Evolutionary conservation across 2,329 filamentous ascomycete genomes (phyloP), one percentile per base, ranked within the genome.

Genomic region (Colletotrichum somersetense): DNA sequence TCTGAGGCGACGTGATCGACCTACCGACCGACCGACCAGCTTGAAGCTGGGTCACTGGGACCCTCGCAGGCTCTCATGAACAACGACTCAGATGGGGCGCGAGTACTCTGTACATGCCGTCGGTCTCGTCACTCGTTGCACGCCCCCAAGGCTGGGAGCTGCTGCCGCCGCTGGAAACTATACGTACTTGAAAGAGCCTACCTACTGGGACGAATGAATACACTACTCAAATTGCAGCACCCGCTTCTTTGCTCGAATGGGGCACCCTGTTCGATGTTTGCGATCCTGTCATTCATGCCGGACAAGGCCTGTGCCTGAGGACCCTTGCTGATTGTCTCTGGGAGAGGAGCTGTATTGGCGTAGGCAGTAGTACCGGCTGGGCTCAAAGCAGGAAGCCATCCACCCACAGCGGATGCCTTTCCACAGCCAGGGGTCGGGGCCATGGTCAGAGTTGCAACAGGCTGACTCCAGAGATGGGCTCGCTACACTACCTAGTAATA

Each of bases 401-500:
- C 65, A 72, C 68, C 69, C 69, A 72, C 69, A 69, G 59, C 69
- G 69, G 65, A 69, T 38, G 69, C 69, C 46, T 72, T 72, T 68
- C 69, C 69, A 64, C 58, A 72, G 55, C 65, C 42, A 72, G 69
- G 65, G 65, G 65, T 53, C 44, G 53, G 53, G 69, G 58, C 65
- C 69, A 72, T 65, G 69, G 69, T 68, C 69, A 72, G 69, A 68
- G 69, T 72, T 16, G 65, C 65, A 72, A 72, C 69, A 55, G 65
- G 58, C 65, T 72, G 69, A 68, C 69, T 68, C 69, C 65, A 72
- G 64, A 71, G 64, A 71, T 71, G 68, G 64, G 64, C 53, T 72
- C 20, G 65, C 69, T 72, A 67, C 20, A 59, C 69, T 72, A 30
- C 26, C 26, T 30, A 62, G 68, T 71, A 72, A 38, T 65, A 65